These are phyloP conservation scores for Agarophyton chilense DNA, from an alignment of 23 red algal genomes.

Conservation along the genomic window DNA sequence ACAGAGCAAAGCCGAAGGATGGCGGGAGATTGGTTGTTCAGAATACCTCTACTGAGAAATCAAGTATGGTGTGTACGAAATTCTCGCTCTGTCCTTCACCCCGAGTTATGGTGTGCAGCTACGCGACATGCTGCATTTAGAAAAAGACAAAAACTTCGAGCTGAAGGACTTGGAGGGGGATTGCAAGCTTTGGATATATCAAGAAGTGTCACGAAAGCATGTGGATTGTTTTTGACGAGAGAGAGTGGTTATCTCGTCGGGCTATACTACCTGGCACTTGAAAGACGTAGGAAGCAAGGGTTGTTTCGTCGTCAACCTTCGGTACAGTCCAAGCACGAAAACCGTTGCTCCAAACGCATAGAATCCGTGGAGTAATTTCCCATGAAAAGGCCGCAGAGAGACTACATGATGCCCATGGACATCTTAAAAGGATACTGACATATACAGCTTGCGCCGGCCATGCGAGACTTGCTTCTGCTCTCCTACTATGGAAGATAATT, in stretches of 20 bases:
- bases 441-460: not conserved
- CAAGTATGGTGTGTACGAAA: constrained; percentile 1
- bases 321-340: not conserved
- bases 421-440: constrained; percentile 26
- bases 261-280: not conserved
- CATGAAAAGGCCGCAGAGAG: not conserved
- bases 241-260: constrained; percentile 8
- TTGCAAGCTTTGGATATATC: constrained; percentile 6
- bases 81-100: not conserved
- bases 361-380: constrained; percentile 38
- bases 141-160: constrained; percentile 1
- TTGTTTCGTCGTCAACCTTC: constrained; percentile 44
- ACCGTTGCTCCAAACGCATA: not conserved
- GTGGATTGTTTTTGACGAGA: not conserved
- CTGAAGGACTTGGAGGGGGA: constrained; percentile 1
- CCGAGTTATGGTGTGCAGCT: not conserved
- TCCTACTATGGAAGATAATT: constrained; percentile 2
- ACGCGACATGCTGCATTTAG: constrained; percentile 1
- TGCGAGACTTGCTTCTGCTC: constrained; percentile 53
- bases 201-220: not conserved
- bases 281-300: not conserved
- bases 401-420: constrained; percentile 24
- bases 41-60: constrained; percentile 1
- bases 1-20: not conserved
- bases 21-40: constrained; percentile 29